Conservation (phyloP, 148 eudicot genomes). For the Silene uniflora region DNA sequence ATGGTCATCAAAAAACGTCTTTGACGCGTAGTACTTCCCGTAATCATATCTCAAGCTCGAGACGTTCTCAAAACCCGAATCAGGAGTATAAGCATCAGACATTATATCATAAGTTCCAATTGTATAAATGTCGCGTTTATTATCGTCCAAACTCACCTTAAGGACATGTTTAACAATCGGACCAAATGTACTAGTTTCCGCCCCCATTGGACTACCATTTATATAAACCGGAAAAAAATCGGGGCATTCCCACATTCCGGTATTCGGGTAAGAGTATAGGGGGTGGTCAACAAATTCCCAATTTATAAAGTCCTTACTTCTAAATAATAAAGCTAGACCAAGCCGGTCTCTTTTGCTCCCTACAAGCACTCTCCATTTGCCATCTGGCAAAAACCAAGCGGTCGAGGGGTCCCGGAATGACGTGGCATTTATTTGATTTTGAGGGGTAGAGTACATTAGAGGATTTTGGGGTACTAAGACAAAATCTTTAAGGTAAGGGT, state of each 20-base stretch:
- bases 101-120: conserved; percentile 37
- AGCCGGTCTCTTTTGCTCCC: conserved; percentile 27
- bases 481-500: conserved; percentile 60
- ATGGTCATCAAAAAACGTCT: conserved; percentile 35
- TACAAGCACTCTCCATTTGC: conserved; percentile 38
- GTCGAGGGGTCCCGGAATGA: conserved; percentile 64
- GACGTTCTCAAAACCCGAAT: conserved; percentile 23
- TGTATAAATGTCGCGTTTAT: conserved; percentile 28
- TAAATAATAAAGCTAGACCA: conserved; percentile 43
- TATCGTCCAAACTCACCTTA: conserved; percentile 30
- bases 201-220: conserved; percentile 9
- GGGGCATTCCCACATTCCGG: conserved; percentile 30
- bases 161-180: conserved; percentile 33
- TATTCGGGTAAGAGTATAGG: conserved; percentile 29
- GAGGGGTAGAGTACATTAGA: conserved; percentile 35
- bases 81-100: conserved; percentile 25
- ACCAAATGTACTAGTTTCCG: conserved; percentile 25
- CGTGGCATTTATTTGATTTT: conserved; percentile 35
- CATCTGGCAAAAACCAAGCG: conserved; percentile 48
- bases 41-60: conserved; percentile 36
- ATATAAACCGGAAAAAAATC: conserved; percentile 29
- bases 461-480: conserved; percentile 41
- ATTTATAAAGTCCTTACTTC: conserved; percentile 48
- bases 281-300: conserved; percentile 46
- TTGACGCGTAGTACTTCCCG: conserved; percentile 43